A percentile compares a stretch with the other conserved stretches of the same genome.
Conservation (phyloP, 352 stramenopile species). For the Pythium aphanidermatum region DNA sequence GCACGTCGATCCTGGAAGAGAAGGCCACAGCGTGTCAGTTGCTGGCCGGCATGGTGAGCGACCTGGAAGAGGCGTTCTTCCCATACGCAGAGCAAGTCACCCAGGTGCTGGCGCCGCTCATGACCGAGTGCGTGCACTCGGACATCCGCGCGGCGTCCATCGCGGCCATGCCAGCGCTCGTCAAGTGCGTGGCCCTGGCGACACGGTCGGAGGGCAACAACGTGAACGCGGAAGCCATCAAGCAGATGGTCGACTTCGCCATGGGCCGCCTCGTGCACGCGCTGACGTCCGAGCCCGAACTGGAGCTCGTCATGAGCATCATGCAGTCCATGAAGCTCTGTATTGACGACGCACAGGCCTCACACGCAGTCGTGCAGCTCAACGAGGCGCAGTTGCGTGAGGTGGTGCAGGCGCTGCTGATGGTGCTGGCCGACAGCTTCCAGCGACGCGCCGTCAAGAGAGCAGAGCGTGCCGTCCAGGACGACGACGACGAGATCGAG, state of each 20-base stretch:
- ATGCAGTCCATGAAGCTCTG: conserved; percentile 84
- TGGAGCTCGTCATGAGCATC: conserved; percentile 81
- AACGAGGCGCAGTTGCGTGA: conserved; percentile 73
- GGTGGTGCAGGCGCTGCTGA: conserved; percentile 62
- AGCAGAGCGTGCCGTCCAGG: conserved; percentile 23
- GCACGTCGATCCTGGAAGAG: conserved; percentile 75
- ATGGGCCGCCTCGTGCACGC: conserved; percentile 71
- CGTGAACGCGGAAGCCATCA: conserved; percentile 39
- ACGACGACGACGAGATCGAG: conserved; percentile 34
- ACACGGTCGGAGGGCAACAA: conserved; percentile 20
- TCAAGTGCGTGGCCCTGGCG: conserved; percentile 63
- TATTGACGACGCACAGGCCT: conserved; percentile 36
- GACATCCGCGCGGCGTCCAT: conserved; percentile 80
- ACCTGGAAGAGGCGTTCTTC: conserved; percentile 83
- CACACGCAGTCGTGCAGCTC: conserved; percentile 37
- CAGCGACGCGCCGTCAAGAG: conserved; percentile 62
- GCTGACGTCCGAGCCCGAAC: conserved; percentile 72
- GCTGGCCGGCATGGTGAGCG: conserved; percentile 62
- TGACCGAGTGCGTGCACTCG: conserved; percentile 81
- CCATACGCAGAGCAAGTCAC: conserved; percentile 83
- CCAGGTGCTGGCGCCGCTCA: conserved; percentile 67
- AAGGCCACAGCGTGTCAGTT: conserved; percentile 81
- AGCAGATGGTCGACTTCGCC: conserved; percentile 83
- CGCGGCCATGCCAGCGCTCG: conserved; percentile 69
- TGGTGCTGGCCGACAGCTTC: conserved; percentile 77